Evolutionary conservation across 768 basidiomycete species (phyloP).

Genomic region (Candolleomyces eurysporus): DNA sequence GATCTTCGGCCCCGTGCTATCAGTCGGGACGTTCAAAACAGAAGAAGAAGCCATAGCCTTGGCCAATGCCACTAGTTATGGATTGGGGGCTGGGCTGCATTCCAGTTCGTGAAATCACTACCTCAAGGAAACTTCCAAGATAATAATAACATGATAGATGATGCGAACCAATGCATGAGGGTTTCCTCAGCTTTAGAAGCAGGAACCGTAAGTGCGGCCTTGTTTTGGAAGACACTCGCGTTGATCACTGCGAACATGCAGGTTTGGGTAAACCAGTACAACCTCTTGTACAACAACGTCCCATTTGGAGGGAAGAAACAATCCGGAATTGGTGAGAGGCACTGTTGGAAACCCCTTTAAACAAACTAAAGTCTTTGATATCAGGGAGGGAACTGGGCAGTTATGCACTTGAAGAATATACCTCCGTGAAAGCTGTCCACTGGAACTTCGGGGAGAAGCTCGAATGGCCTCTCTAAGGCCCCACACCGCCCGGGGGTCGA

Average conservation of each 20-base stretch:
- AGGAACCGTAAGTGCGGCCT: conserved; percentile 64
- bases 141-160: conserved; percentile 37
- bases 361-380: not conserved
- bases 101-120: conserved; percentile 55
- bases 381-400: conserved; percentile 85
- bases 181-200: conserved; percentile 85
- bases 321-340: conserved; percentile 71
- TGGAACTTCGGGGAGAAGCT: conserved; percentile 86
- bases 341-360: not conserved
- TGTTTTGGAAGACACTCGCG: conserved; percentile 1
- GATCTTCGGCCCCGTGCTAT: conserved; percentile 95
- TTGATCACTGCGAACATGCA: conserved; percentile 21
- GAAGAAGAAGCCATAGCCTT: conserved; percentile 83
- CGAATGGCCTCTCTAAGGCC: conserved; percentile 68
- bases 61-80: conserved; percentile 89
- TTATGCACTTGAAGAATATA: conserved; percentile 83
- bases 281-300: conserved; percentile 78
- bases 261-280: conserved; percentile 95
- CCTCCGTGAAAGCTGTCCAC: conserved; percentile 77
- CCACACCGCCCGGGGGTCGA: not conserved
- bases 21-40: conserved; percentile 77
- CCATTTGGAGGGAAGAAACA: conserved; percentile 97
- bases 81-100: conserved; percentile 89
- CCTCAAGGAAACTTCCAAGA: not conserved
- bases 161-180: conserved; percentile 87